Evolutionary conservation across 1,284 basidiomycete genomes (phyloP), one percentile per base, ranked within the genome.

Genomic region (Cryptococcus sp.): DNA sequence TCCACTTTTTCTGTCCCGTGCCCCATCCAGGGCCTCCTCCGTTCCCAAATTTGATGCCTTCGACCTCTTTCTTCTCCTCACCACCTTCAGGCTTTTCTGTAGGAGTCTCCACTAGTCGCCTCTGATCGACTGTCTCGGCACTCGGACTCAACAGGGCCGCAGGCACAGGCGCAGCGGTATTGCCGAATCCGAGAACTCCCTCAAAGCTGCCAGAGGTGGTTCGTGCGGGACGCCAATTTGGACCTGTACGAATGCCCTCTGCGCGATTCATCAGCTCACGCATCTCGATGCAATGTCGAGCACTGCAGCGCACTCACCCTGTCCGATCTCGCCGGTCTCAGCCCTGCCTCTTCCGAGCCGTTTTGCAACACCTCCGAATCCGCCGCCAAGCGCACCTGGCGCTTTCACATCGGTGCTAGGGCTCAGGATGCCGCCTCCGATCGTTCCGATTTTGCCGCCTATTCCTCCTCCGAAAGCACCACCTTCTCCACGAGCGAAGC

Each of bases 131-230:
- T 13, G 53, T 44, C 44, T 59, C 56, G 5, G 48, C 47, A 20
- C 47, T 53, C 39, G 50, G 60, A 17, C 53, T 57, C 8, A 38
- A 45, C 38, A 41, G 50, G 31, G 52, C 51, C 40, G 59, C 60
- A 25, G 62, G 48, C 51, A 61, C 62, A 42, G 61, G 55, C 20
- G 54, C 49, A 23, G 59, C 35, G 11, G 61, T 19, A 49, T 61
- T 64, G 49, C 73, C 72, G 58, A 77, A 78, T 3, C 75, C 78
- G 10, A 78, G 68, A 25, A 78, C 78, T 46, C 77, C 78, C 49
- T 79, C 78, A 57, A 79, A 79, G 11, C 63, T 74, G 57, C 75
- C 76, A 11, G 76, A 74, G 17, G 63, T 54, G 25, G 67, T 69
- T 23, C 72, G 65, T 35, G 64, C 22, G 27, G 74, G 67, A 35